Percentiles rank a stretch among this genome's conserved stretches.
These are phyloP conservation scores for Pyrenophora seminiperda DNA, from an alignment of 2,329 filamentous ascomycete genomes.

Conservation along the genomic window DNA sequence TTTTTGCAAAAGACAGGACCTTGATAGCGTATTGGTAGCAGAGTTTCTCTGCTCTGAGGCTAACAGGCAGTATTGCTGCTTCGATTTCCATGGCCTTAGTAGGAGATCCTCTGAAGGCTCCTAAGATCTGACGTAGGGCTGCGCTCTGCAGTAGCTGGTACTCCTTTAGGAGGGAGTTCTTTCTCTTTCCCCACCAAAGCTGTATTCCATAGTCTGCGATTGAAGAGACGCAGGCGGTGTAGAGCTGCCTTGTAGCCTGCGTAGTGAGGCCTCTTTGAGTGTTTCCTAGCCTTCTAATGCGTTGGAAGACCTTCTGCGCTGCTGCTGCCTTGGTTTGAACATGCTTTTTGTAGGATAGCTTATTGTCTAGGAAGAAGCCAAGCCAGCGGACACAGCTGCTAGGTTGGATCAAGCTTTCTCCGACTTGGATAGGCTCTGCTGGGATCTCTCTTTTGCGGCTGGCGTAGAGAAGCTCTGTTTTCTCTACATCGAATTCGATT, in stretches of 20 bases:
- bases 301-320: neutral
- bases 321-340: neutral
- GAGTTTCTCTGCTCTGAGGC: neutral
- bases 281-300: neutral
- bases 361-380: neutral
- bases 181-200: neutral
- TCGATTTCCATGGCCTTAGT: neutral
- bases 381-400: neutral
- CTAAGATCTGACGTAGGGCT: neutral
- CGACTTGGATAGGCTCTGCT: neutral
- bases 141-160: neutral
- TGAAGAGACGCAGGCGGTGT: neutral
- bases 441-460: neutral
- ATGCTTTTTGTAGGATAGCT: neutral
- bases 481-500: neutral
- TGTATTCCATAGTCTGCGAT: neutral
- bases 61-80: neutral
- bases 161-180: neutral
- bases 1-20: neutral
- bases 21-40: neutral
- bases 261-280: neutral
- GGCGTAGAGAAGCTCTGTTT: neutral
- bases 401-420: neutral
- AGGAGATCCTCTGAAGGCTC: neutral
- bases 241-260: neutral